Conservation (phyloP, 139 green algal species). For the Haematococcus sp. region DNA sequence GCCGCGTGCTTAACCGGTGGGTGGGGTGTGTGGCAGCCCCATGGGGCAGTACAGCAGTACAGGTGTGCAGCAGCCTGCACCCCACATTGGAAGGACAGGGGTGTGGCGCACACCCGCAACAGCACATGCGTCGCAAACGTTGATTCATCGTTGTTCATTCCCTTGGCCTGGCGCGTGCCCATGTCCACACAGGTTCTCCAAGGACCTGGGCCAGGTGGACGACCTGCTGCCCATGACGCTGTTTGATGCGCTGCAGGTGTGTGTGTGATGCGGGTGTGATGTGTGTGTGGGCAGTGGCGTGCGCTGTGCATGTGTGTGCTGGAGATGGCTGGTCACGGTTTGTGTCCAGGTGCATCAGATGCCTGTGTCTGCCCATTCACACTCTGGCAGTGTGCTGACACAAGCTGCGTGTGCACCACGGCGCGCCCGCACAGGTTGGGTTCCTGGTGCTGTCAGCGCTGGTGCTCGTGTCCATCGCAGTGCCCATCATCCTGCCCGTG, state of each 20-base stretch:
- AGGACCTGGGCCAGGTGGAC: constrained; percentile 76
- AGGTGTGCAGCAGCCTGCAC: too few relatives aligned
- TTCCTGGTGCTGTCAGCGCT: constrained; percentile 29
- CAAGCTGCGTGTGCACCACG: too few relatives aligned
- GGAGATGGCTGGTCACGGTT: neutral
- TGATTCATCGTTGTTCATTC: too few relatives aligned
- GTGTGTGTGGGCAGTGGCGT: neutral
- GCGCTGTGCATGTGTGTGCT: neutral
- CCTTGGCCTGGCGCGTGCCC: too few relatives aligned
- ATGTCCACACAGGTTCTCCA: constrained; percentile 44
- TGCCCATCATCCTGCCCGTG: constrained; percentile 72
- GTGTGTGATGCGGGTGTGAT: neutral
- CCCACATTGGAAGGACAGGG: too few relatives aligned
- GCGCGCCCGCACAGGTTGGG: too few relatives aligned
- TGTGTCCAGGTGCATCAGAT: neutral
- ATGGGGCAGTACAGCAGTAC: neutral
- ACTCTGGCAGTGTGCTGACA: too few relatives aligned
- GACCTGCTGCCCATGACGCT: constrained; percentile 66
- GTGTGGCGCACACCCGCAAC: too few relatives aligned
- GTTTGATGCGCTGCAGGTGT: constrained; percentile 69
- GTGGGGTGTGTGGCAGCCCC: constrained; percentile 19
- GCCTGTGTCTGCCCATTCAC: too few relatives aligned
- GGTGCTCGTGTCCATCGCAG: constrained; percentile 55
- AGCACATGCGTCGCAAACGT: too few relatives aligned
- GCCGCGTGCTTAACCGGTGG: constrained; percentile 85